Evolutionary conservation across 768 basidiomycete species (phyloP).

Genomic region (Macrolepiota dolichaula): DNA sequence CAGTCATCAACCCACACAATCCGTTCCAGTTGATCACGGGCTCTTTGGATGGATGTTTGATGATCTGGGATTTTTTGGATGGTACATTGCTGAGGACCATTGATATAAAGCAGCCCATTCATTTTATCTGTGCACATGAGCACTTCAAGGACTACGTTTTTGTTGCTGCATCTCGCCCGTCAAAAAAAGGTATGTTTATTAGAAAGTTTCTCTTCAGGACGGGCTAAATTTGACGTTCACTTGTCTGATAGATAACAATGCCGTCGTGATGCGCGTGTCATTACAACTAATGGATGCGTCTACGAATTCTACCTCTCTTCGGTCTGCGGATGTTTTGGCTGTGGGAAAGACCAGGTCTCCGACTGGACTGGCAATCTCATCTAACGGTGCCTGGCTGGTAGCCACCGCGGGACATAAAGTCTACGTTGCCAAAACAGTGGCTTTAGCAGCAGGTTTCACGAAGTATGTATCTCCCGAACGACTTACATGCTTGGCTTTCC

Average conservation of each 20-base stretch:
- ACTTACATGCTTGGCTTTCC: constrained; percentile 82
- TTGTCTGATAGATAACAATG: constrained; percentile 43
- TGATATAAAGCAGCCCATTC: constrained; percentile 64
- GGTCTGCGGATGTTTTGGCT: constrained; percentile 46
- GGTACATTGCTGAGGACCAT: constrained; percentile 75
- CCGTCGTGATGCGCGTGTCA: constrained; percentile 60
- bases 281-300: constrained; percentile 33
- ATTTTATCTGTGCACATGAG: constrained; percentile 68
- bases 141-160: constrained; percentile 67
- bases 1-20: constrained; percentile 80
- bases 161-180: constrained; percentile 55
- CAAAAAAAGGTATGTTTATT: constrained; percentile 36
- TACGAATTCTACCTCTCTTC: constrained; percentile 34
- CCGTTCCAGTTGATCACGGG: constrained; percentile 86
- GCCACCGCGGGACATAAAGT: constrained; percentile 72
- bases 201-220: constrained; percentile 19
- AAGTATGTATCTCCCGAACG: constrained; percentile 81
- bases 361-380: constrained; percentile 66
- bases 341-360: constrained; percentile 69
- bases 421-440: constrained; percentile 64
- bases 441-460: constrained; percentile 63
- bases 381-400: constrained; percentile 76
- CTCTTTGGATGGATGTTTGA: constrained; percentile 77
- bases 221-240: constrained; percentile 12
- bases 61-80: constrained; percentile 94